Conservation (phyloP, 805 yeast species). For the Cyberlindnera mississippiensis region DNA sequence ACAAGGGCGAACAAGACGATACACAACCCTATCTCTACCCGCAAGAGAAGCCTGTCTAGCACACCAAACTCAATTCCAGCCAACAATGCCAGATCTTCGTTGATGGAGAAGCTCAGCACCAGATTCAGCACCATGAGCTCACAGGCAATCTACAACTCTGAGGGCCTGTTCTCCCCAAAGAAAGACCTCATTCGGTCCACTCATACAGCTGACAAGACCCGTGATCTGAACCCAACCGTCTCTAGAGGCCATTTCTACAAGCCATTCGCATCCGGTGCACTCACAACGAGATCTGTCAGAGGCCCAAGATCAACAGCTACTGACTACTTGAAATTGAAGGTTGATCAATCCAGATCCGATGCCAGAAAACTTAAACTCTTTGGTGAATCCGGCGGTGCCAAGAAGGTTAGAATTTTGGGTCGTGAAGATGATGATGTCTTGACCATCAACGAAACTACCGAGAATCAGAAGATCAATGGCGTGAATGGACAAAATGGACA, state of each 20-base stretch:
- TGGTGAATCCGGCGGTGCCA: conserved; percentile 27
- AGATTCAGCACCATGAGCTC: conserved; percentile 29
- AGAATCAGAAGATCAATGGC: no score
- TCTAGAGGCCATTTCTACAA: conserved; percentile 5
- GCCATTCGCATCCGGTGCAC: conserved; percentile 12
- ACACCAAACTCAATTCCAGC: conserved; percentile 17
- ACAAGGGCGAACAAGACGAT: conserved; percentile 15
- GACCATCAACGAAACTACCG: conserved; percentile 1
- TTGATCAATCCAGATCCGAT: conserved; percentile 40
- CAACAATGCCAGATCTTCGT: conserved; percentile 21
- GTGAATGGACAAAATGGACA: neutral
- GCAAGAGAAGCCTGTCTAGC: conserved; percentile 27
- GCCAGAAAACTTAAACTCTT: conserved; percentile 39
- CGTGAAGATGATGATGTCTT: conserved; percentile 12
- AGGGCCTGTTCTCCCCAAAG: conserved; percentile 36
- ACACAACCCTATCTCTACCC: conserved; percentile 7
- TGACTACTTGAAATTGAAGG: conserved; percentile 31
- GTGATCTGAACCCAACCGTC: conserved; percentile 3
- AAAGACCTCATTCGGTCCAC: conserved; percentile 23
- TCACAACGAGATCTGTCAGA: conserved; percentile 27
- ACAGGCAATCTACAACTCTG: conserved; percentile 27
- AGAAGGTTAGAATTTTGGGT: conserved; percentile 27
- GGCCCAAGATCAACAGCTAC: conserved; percentile 19
- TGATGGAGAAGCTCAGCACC: conserved; percentile 35
- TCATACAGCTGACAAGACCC: conserved; percentile 14